A percentile compares a stretch with the other conserved stretches of the same genome.
Conservation (phyloP, 2,329 filamentous ascomycete species). For the Neoascochyta sp. region DNA sequence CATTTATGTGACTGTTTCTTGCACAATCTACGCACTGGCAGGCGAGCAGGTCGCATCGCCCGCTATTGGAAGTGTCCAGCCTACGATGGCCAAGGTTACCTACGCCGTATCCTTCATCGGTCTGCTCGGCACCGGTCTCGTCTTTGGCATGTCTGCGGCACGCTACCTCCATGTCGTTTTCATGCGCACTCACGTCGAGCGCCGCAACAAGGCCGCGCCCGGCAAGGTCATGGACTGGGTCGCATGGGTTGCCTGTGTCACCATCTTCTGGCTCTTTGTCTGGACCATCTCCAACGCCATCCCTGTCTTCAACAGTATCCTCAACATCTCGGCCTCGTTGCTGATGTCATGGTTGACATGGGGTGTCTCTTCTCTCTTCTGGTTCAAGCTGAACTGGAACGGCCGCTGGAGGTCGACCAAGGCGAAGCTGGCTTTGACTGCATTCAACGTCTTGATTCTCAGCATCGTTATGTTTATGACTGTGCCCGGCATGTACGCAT, state of each 20-base stretch:
- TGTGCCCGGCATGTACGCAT: slow-evolving; percentile 25
- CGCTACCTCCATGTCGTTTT: slow-evolving; percentile 23
- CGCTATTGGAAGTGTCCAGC: slow-evolving; percentile 19
- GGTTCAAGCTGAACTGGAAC: slow-evolving; percentile 28
- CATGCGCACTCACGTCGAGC: slow-evolving; percentile 17
- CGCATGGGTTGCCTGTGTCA: slow-evolving; percentile 22
- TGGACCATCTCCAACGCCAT: slow-evolving; percentile 30
- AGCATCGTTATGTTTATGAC: slow-evolving; percentile 21
- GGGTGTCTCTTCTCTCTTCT: slow-evolving; percentile 28
- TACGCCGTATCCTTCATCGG: slow-evolving; percentile 21
- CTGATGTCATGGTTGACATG: slow-evolving; percentile 28
- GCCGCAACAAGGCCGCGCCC: slow-evolving; percentile 4
- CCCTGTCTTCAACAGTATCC: slow-evolving; percentile 24
- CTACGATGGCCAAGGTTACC: slow-evolving; percentile 21
- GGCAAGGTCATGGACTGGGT: slow-evolving; percentile 17
- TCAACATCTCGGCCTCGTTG: slow-evolving; percentile 24
- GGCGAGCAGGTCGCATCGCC: slow-evolving; percentile 25
- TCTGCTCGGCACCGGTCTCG: slow-evolving; percentile 22
- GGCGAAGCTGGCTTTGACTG: slow-evolving; percentile 19
- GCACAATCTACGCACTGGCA: slow-evolving; percentile 21
- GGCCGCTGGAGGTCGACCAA: slow-evolving; percentile 18
- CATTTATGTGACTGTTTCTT: slow-evolving; percentile 21
- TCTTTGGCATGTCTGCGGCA: slow-evolving; percentile 22
- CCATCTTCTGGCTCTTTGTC: slow-evolving; percentile 23
- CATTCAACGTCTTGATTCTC: slow-evolving; percentile 21